Evolutionary conservation across 805 yeast species (phyloP).

Genomic region (Schizosaccharomyces japonicus): DNA sequence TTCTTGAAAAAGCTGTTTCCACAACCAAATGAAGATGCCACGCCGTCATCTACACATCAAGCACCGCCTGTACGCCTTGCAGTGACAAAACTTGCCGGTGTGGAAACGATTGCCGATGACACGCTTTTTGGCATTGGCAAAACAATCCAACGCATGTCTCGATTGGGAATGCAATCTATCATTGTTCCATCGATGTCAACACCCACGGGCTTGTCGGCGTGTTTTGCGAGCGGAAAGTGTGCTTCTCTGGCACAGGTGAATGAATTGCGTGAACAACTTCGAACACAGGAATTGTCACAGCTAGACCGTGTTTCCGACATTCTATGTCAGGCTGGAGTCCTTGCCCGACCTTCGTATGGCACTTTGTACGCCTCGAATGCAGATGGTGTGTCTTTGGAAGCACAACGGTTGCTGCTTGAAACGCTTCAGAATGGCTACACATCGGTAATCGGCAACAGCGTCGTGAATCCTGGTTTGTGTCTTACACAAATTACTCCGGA

Average conservation of each 20-base stretch:
- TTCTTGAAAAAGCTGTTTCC: conserved; percentile 9
- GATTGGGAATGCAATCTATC: conserved; percentile 53
- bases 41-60: conserved; percentile 17
- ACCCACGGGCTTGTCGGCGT: not conserved
- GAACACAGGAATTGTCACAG: no score
- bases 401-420: not conserved
- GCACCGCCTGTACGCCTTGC: conserved; percentile 28
- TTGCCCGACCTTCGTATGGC: not conserved
- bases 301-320: not conserved
- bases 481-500: conserved; percentile 18
- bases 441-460: not conserved
- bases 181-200: conserved; percentile 20
- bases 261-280: no score
- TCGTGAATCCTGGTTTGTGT: not conserved
- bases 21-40: conserved; percentile 12
- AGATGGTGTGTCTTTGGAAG: not conserved
- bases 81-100: conserved; percentile 26
- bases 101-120: conserved; percentile 16
- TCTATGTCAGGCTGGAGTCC: not conserved
- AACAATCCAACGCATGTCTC: conserved; percentile 30
- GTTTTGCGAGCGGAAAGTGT: not conserved
- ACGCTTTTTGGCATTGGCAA: conserved; percentile 27
- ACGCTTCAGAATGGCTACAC: not conserved
- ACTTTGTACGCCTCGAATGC: not conserved
- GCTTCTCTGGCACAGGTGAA: no score